Evolutionary conservation across 148 eudicot species (phyloP).

Genomic region (Rhododendron molle): DNA sequence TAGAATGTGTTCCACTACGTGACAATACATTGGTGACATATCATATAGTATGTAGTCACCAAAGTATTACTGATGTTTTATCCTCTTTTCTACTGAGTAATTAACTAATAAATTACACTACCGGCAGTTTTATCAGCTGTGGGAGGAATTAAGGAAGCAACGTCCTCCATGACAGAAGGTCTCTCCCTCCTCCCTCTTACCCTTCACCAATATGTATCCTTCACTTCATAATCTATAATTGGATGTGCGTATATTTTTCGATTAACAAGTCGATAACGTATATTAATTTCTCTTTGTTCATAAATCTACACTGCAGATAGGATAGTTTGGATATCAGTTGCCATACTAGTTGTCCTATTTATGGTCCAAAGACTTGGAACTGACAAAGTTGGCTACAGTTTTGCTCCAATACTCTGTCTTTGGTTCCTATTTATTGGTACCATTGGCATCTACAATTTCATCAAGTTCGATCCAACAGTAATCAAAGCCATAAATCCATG

Average conservation of each 20-base stretch:
- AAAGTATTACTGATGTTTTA: too few species aligned
- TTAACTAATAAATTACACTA: background rate
- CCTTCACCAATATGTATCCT: background rate
- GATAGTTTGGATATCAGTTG: background rate
- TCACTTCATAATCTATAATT: background rate
- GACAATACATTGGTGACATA: too few species aligned
- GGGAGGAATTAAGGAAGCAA: conserved; percentile 21
- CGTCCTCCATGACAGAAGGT: conserved; percentile 12
- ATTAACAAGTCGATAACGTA: too few species aligned
- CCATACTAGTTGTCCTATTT: background rate
- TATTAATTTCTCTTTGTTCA: background rate
- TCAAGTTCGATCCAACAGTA: conserved; percentile 21
- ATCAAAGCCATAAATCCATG: conserved; percentile 28
- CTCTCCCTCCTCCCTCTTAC: background rate
- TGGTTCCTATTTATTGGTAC: conserved; percentile 23
- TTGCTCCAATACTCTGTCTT: conserved; percentile 27
- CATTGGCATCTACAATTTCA: conserved; percentile 26
- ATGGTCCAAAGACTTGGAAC: background rate
- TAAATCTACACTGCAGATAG: background rate
- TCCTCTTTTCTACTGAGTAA: background rate
- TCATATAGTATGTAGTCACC: too few species aligned
- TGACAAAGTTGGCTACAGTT: conserved; percentile 11
- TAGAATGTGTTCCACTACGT: too few species aligned
- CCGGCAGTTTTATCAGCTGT: conserved; percentile 26
- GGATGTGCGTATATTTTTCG: background rate